Base-by-base conservation (phyloP, 2,329 filamentous ascomycete species). In the Parascedosporium putredinis region DNA sequence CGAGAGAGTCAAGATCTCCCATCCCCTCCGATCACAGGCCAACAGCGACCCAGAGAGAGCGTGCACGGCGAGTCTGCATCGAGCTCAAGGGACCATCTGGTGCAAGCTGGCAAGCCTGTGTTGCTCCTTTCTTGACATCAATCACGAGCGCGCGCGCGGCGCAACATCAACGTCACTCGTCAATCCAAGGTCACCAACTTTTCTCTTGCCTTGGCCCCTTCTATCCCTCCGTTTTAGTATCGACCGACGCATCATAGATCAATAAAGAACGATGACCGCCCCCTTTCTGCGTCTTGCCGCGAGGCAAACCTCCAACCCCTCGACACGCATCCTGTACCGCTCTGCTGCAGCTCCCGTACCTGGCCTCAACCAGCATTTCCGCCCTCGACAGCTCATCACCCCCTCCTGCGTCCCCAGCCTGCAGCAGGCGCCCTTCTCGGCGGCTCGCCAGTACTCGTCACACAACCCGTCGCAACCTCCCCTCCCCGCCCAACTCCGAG, bases 191-290 rank as follows among this genome's bases (percentile, higher is more conserved):
- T n/a, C n/a, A n/a, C n/a, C n/a, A n/a, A n/a, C n/a, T n/a, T n/a
- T n/a, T n/a, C n/a, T n/a, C n/a, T n/a, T n/a, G n/a, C n/a, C n/a
- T n/a, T n/a, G n/a, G n/a, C n/a, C n/a, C n/a, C n/a, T n/a, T n/a
- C n/a, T n/a, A n/a, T n/a, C n/a, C n/a, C n/a, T n/a, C n/a, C n/a
- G n/a, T n/a, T n/a, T n/a, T n/a, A n/a, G n/a, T n/a, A n/a, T n/a
- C n/a, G n/a, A n/a, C n/a, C n/a, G n/a, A n/a, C n/a, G n/a, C n/a
- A 31, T 31, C 27, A 25, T 45, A 27, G 22, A 45, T 31, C 31
- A 31, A 44, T n/a, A 43, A 50, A 44, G 47, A 40, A 38, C 10
- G 47, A 50, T 50, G 47, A 40, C 47, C 10, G 47, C 31, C 6
- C 47, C 38, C 40, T 34, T 50, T n/a, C 47, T 29, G 38, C 38